Evolutionary conservation across 345 rosid species (phyloP).

Genomic region (Pugionium cornutum): DNA sequence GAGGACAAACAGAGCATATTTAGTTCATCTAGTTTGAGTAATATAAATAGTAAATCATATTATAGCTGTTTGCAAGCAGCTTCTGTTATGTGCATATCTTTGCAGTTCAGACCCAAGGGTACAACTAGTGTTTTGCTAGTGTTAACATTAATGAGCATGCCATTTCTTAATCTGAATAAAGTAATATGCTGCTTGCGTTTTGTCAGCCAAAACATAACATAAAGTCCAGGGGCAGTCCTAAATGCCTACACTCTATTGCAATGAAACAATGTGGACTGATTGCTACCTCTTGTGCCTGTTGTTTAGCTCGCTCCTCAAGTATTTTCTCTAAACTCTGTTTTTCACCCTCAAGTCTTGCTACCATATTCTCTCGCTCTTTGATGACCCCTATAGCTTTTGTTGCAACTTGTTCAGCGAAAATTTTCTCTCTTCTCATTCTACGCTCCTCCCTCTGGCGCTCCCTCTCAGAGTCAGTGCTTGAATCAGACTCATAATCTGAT

Average conservation of each 20-base stretch:
- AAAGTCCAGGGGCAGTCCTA: conserved; percentile 18
- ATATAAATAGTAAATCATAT: conserved; percentile 14
- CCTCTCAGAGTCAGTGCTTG: conserved; percentile 77
- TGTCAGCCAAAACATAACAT: neutral
- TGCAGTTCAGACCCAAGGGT: conserved; percentile 8
- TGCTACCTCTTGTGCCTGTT: conserved; percentile 88
- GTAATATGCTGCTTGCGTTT: neutral
- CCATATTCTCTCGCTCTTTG: conserved; percentile 79
- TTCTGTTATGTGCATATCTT: conserved; percentile 19
- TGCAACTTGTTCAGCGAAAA: conserved; percentile 77
- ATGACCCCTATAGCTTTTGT: conserved; percentile 73
- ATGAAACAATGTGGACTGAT: neutral
- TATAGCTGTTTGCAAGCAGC: conserved; percentile 6
- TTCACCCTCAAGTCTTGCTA: conserved; percentile 93
- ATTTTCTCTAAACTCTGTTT: conserved; percentile 93
- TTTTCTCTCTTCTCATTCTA: conserved; percentile 62
- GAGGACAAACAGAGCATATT: conserved; percentile 29
- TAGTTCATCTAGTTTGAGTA: conserved; percentile 12
- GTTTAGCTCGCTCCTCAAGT: conserved; percentile 89
- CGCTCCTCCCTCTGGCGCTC: conserved; percentile 82
- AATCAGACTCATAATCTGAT: conserved; percentile 56
- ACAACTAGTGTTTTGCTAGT: conserved; percentile 10
- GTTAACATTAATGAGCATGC: conserved; percentile 21
- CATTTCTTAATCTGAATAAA: conserved; percentile 8
- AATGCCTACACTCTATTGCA: neutral